Conservation (phyloP, 345 rosid genomes). For the Ceriops zippeliana region DNA sequence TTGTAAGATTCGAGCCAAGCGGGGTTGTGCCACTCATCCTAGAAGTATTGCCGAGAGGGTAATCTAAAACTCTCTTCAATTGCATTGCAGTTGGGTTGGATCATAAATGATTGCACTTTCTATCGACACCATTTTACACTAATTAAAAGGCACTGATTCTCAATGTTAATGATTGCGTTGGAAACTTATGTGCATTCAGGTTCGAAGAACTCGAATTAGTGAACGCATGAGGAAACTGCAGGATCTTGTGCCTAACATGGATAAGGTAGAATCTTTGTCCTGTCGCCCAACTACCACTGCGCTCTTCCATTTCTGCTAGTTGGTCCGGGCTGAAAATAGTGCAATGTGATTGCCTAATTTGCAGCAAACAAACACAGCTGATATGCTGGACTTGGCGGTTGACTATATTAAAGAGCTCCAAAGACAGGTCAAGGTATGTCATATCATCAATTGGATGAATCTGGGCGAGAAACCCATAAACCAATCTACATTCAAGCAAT, state of each 20-base stretch:
- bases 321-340: neutral
- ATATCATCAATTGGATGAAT: neutral
- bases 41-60: slow-evolving; percentile 99
- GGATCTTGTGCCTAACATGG: slow-evolving; percentile 98
- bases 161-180: no score
- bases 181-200: slow-evolving; percentile 31
- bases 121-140: no score
- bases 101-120: no score
- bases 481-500: neutral
- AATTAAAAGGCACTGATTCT: no score
- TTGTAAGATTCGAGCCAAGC: slow-evolving; percentile 89
- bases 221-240: slow-evolving; percentile 95
- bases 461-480: neutral
- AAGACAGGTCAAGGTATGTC: slow-evolving; percentile 61
- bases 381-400: slow-evolving; percentile 96
- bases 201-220: slow-evolving; percentile 90
- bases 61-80: slow-evolving; percentile 10
- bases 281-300: neutral
- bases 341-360: slow-evolving; percentile 7
- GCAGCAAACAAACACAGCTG: slow-evolving; percentile 98
- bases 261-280: slow-evolving; percentile 49
- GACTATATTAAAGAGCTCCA: slow-evolving; percentile 87
- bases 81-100: no score
- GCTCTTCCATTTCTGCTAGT: neutral
- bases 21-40: slow-evolving; percentile 98